phyloP scores from a whole-genome alignment of 495 filamentous ascomycete species.

The Filosporella fistucella region DNA sequence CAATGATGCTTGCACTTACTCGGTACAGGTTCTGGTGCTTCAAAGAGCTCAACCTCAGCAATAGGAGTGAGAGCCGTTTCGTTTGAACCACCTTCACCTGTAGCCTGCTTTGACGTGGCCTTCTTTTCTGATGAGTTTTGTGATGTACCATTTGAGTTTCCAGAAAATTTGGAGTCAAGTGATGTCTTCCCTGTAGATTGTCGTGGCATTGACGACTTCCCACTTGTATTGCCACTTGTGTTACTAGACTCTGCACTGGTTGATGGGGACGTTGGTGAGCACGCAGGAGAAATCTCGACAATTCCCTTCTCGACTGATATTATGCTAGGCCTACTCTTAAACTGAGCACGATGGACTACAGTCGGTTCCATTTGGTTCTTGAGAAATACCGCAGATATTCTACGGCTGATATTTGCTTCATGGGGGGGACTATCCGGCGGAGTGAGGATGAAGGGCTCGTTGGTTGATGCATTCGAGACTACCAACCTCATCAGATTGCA shows the following conservation, averaged over 20 bases:
- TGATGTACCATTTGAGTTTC: constrained; percentile 15
- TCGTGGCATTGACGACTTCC: too few species aligned
- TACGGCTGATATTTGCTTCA: constrained; percentile 26
- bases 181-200: constrained; percentile 25
- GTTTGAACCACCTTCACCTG: constrained; percentile 10
- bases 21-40: constrained; percentile 15
- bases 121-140: constrained; percentile 22
- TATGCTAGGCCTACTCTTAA: constrained; percentile 27
- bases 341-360: constrained; percentile 37
- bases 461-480: constrained; percentile 15
- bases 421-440: neutral
- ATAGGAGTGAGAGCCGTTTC: constrained; percentile 20
- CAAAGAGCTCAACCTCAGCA: constrained; percentile 15
- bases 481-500: neutral
- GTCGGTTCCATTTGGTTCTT: constrained; percentile 38
- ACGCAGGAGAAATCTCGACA: constrained; percentile 8
- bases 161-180: constrained; percentile 20
- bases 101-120: constrained; percentile 3
- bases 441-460: neutral
- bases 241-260: constrained; percentile 10
- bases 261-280: constrained; percentile 18
- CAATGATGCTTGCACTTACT: constrained; percentile 19
- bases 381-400: constrained; percentile 38
- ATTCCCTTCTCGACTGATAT: constrained; percentile 17
- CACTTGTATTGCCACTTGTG: constrained; percentile 14